Evolutionary conservation across 345 rosid genomes (phyloP).

Genomic region (Adansonia digitata): DNA sequence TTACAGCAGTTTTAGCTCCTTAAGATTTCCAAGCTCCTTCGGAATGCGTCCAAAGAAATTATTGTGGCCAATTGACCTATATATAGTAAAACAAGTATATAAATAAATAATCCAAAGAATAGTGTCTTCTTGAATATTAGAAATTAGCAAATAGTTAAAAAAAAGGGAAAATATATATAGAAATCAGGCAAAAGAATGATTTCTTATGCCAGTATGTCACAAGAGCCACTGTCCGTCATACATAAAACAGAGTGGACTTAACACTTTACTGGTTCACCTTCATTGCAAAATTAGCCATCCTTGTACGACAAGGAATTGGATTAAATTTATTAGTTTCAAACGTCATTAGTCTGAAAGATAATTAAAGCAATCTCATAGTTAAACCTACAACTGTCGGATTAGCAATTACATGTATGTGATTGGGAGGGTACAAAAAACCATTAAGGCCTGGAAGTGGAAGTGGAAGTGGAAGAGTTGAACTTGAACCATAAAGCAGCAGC

Average conservation of each 20-base stretch:
- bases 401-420: background rate
- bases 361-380: background rate
- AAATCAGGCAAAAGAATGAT: background rate
- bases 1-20: slow-evolving; percentile 26
- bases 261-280: background rate
- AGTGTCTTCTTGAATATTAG: background rate
- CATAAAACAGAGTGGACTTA: background rate
- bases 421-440: background rate
- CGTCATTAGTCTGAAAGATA: background rate
- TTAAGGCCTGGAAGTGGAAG: background rate
- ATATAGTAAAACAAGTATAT: slow-evolving; percentile 7
- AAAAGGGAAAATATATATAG: background rate
- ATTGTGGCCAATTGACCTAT: slow-evolving; percentile 26
- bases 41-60: slow-evolving; percentile 35
- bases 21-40: slow-evolving; percentile 34
- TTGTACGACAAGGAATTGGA: background rate
- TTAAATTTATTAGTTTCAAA: background rate
- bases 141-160: background rate
- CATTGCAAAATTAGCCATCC: background rate
- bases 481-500: slow-evolving; percentile 1
- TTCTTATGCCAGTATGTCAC: background rate
- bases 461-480: no score
- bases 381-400: background rate
- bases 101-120: background rate
- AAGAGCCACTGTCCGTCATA: background rate